Conservation (phyloP, 352 stramenopile genomes). For the Blastocystis sp. region DNA sequence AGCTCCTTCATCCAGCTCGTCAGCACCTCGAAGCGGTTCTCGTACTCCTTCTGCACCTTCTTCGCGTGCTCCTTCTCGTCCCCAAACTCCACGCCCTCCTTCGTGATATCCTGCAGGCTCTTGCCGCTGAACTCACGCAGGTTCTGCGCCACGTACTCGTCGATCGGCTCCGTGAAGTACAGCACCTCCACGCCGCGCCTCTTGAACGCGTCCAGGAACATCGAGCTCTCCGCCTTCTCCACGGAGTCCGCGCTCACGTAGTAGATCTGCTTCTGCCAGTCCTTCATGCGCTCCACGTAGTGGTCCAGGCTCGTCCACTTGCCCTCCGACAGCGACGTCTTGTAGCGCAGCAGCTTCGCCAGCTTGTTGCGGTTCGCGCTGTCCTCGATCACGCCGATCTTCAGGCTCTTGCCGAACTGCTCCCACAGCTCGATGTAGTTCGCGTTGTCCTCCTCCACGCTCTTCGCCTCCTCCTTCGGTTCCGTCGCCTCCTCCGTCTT, state of each 20-base stretch:
- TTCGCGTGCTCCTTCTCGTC: slow-evolving; percentile 92
- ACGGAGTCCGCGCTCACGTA: slow-evolving; percentile 90
- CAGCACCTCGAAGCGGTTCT: slow-evolving; percentile 89
- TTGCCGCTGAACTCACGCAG: slow-evolving; percentile 87
- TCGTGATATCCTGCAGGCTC: slow-evolving; percentile 91
- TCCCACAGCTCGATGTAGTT: slow-evolving; percentile 97
- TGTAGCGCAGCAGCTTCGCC: slow-evolving; percentile 92
- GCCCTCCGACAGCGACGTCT: slow-evolving; percentile 84
- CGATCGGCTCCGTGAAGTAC: slow-evolving; percentile 94
- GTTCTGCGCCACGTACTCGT: slow-evolving; percentile 94
- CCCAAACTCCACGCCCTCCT: slow-evolving; percentile 95
- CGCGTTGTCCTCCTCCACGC: slow-evolving; percentile 74
- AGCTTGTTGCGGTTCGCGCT: slow-evolving; percentile 88
- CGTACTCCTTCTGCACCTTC: slow-evolving; percentile 90
- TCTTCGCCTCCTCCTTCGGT: slow-evolving; percentile 72
- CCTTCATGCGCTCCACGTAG: slow-evolving; percentile 94
- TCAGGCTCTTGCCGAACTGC: slow-evolving; percentile 94
- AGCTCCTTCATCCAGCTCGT: slow-evolving; percentile 91
- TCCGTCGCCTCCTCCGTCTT: slow-evolving; percentile 74
- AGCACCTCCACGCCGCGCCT: slow-evolving; percentile 95
- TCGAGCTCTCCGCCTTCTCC: slow-evolving; percentile 85
- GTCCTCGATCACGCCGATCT: slow-evolving; percentile 97
- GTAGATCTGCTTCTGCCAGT: slow-evolving; percentile 98
- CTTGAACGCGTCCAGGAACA: slow-evolving; percentile 93
- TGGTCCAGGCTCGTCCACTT: slow-evolving; percentile 89